Conservation (phyloP, 192 early-diverging fungal species). For the Coemansia sp. region DNA sequence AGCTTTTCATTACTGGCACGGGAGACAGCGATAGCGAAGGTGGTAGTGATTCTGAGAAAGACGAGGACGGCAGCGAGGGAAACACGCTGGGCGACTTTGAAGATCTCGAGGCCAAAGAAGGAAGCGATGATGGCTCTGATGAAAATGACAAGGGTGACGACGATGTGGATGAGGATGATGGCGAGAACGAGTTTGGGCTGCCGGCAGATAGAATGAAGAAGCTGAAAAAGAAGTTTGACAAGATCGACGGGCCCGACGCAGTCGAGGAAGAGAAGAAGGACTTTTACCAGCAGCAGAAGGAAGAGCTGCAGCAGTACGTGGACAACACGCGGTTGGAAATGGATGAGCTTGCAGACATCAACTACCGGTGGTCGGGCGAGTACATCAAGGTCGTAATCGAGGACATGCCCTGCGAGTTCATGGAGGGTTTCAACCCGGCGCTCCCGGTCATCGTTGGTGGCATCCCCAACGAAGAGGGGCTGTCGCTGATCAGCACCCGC, state of each 20-base stretch:
- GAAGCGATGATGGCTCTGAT: slow-evolving; percentile 52
- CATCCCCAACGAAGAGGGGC: slow-evolving; percentile 83
- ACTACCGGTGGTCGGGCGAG: slow-evolving; percentile 89
- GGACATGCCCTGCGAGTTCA: slow-evolving; percentile 93
- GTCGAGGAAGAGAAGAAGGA: slow-evolving; percentile 68
- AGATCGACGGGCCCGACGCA: slow-evolving; percentile 77
- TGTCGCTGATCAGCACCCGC: slow-evolving; percentile 93
- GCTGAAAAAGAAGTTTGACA: slow-evolving; percentile 92
- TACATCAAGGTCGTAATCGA: slow-evolving; percentile 91
- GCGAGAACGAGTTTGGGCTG: slow-evolving; percentile 62
- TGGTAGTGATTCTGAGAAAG: slow-evolving; percentile 63
- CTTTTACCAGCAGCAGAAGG: slow-evolving; percentile 89
- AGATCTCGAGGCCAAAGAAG: slow-evolving; percentile 28
- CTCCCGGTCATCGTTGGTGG: slow-evolving; percentile 93
- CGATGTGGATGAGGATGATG: slow-evolving; percentile 58
- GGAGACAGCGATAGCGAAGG: slow-evolving; percentile 50
- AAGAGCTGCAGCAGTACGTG: slow-evolving; percentile 80
- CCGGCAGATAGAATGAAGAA: slow-evolving; percentile 77
- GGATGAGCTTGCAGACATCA: slow-evolving; percentile 79
- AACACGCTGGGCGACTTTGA: slow-evolving; percentile 36
- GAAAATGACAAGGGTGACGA: slow-evolving; percentile 27
- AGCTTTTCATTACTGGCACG: slow-evolving; percentile 41
- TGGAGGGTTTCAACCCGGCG: slow-evolving; percentile 84
- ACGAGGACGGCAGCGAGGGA: slow-evolving; percentile 55
- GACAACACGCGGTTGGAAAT: slow-evolving; percentile 85